Conservation (phyloP, 2,329 filamentous ascomycete genomes). For the Fusarium metavorans region DNA sequence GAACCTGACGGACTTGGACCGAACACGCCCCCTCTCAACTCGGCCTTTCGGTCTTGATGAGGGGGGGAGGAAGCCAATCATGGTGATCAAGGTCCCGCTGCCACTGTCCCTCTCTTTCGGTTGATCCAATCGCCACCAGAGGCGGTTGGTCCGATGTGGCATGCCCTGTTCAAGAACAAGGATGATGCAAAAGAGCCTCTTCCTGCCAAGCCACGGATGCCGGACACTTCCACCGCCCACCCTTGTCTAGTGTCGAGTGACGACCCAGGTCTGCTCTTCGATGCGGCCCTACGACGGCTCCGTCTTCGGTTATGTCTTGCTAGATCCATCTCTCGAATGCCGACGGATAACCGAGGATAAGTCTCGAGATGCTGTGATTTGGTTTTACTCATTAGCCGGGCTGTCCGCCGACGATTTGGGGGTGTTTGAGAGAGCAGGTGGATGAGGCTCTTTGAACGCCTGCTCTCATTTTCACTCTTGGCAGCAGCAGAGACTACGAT, state of each 20-base stretch:
- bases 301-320: constrained; percentile 4
- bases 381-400: constrained; percentile 27
- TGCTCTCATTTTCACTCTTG: constrained; percentile 7
- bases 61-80: neutral
- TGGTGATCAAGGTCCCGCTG: neutral
- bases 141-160: neutral
- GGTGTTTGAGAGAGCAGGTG: neutral
- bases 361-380: neutral
- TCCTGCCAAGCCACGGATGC: constrained; percentile 20
- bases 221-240: constrained; percentile 18
- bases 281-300: constrained; percentile 22
- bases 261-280: constrained; percentile 8
- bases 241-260: constrained; percentile 4
- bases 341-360: constrained; percentile 44
- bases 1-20: constrained; percentile 1
- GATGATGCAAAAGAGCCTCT: constrained; percentile 28
- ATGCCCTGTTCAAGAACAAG: constrained; percentile 1
- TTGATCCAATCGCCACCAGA: constrained; percentile 1
- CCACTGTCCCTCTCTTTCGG: neutral
- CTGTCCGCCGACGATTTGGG: neutral
- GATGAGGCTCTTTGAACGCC: constrained; percentile 2
- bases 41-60: neutral
- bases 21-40: neutral
- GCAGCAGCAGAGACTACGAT: neutral
- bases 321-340: constrained; percentile 27